Percentiles rank a stretch among this genome's conserved stretches.
Evolutionary conservation across 2,329 filamentous ascomycete genomes (phyloP).

Genomic region (Sphaerulina musiva): DNA sequence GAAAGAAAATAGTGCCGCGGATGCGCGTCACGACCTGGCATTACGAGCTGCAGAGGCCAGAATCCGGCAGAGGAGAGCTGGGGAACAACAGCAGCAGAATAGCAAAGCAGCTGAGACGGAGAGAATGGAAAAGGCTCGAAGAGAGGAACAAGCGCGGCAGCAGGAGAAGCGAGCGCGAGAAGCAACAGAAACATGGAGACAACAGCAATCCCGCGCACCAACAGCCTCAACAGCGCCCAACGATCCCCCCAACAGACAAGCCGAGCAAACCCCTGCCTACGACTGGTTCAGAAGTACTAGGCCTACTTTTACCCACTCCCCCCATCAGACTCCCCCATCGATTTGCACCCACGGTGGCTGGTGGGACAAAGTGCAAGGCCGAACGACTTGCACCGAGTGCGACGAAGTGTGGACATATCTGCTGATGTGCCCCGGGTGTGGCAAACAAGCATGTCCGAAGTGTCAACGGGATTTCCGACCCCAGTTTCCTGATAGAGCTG

Average conservation of each 20-base stretch:
- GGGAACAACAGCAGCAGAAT: too few species aligned
- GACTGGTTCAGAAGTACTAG: neutral
- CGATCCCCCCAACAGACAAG: constrained; percentile 7
- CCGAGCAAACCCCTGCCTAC: constrained; percentile 1
- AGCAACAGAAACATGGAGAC: too few species aligned
- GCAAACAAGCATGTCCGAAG: constrained; percentile 15
- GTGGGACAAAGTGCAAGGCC: constrained; percentile 17
- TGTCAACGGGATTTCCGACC: constrained; percentile 9
- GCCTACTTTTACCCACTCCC: too few species aligned
- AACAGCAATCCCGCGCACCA: neutral
- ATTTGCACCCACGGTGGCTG: constrained; percentile 11
- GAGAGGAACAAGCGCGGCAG: too few species aligned
- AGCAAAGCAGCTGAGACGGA: too few species aligned
- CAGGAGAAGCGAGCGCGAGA: too few species aligned
- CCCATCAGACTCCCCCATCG: constrained; percentile 1
- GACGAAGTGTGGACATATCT: constrained; percentile 15
- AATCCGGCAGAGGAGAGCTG: too few species aligned
- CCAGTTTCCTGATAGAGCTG: too few species aligned
- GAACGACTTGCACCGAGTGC: constrained; percentile 12
- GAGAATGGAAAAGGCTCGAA: too few species aligned
- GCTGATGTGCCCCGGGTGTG: constrained; percentile 12
- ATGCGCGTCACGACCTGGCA: neutral
- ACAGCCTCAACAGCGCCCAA: constrained; percentile 4
- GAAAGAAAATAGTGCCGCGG: neutral
- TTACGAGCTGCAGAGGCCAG: neutral